phyloP scores from a whole-genome alignment of 441 rosid species.

The Isatis lusitanica region DNA sequence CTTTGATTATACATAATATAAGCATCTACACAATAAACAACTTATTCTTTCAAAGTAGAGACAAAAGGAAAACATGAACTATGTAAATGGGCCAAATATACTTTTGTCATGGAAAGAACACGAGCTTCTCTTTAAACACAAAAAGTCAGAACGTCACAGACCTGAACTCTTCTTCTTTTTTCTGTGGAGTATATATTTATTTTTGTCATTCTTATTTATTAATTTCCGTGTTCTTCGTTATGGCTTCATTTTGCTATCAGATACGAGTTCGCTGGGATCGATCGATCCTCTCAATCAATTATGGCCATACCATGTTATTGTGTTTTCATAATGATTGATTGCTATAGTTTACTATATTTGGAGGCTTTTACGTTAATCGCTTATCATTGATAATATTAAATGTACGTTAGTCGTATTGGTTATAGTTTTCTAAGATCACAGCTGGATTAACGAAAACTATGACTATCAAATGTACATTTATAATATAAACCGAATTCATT shows the following conservation, averaged over 20 bases:
- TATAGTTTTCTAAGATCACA: background rate
- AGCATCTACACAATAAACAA: background rate
- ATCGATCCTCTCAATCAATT: background rate
- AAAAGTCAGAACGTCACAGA: slow-evolving; percentile 3
- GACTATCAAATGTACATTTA: too few relatives aligned
- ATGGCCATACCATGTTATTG: background rate
- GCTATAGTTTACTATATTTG: too few relatives aligned
- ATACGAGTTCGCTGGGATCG: background rate
- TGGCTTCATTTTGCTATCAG: background rate
- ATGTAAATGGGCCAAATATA: slow-evolving; percentile 22
- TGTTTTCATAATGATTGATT: background rate
- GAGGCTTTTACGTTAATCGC: background rate
- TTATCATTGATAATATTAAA: background rate
- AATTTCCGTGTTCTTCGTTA: background rate
- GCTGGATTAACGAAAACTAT: background rate
- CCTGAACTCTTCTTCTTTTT: slow-evolving; percentile 20
- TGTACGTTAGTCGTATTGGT: background rate
- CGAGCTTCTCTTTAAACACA: slow-evolving; percentile 21
- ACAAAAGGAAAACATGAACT: slow-evolving; percentile 30
- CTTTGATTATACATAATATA: slow-evolving; percentile 3
- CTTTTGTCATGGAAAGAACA: slow-evolving; percentile 33
- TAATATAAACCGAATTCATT: too few relatives aligned
- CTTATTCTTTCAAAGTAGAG: slow-evolving; percentile 25
- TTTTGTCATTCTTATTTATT: slow-evolving; percentile 11
- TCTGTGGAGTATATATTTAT: background rate